A percentile compares a stretch with the other conserved stretches of the same genome.
phyloP scores from a whole-genome alignment of 1,284 basidiomycete species.

The Hymenochaete sp. region DNA sequence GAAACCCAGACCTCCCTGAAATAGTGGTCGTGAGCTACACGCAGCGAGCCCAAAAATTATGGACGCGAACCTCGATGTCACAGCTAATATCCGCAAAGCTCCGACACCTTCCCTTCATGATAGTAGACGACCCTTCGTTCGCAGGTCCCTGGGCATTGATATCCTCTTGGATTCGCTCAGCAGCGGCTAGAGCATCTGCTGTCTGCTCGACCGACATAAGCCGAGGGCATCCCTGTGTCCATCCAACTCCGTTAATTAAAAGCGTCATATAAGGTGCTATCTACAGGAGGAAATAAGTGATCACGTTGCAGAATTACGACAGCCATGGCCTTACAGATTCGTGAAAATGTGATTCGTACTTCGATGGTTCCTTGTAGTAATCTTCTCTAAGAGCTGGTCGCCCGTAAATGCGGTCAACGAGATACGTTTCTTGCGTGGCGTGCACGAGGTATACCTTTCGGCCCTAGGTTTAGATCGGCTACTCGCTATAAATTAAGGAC shows the following conservation, averaged over 20 bases:
- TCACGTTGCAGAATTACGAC: not conserved
- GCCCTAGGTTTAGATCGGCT: not conserved
- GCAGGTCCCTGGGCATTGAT: not conserved
- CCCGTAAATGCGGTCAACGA: conserved; percentile 25
- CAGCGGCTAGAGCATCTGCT: conserved; percentile 39
- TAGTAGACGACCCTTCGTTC: not conserved
- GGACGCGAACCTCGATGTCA: conserved; percentile 57
- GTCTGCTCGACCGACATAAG: conserved; percentile 68
- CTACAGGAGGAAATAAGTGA: conserved; percentile 29
- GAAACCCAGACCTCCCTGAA: conserved; percentile 78
- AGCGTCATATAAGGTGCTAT: conserved; percentile 79
- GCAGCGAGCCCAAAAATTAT: not conserved
- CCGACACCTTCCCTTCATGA: conserved; percentile 41
- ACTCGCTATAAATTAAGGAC: not conserved
- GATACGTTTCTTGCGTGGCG: conserved; percentile 62
- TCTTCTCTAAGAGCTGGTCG: conserved; percentile 38
- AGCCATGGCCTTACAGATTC: conserved; percentile 41
- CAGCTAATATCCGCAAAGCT: conserved; percentile 83
- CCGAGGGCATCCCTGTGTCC: conserved; percentile 69
- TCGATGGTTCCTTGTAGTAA: conserved; percentile 64
- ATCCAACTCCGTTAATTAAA: conserved; percentile 80
- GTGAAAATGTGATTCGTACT: conserved; percentile 62
- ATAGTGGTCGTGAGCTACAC: not conserved
- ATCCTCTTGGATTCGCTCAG: conserved; percentile 35
- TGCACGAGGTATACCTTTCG: conserved; percentile 71